Base-by-base conservation (phyloP, 2,329 filamentous ascomycete genomes). In the Drechslera avenae region DNA sequence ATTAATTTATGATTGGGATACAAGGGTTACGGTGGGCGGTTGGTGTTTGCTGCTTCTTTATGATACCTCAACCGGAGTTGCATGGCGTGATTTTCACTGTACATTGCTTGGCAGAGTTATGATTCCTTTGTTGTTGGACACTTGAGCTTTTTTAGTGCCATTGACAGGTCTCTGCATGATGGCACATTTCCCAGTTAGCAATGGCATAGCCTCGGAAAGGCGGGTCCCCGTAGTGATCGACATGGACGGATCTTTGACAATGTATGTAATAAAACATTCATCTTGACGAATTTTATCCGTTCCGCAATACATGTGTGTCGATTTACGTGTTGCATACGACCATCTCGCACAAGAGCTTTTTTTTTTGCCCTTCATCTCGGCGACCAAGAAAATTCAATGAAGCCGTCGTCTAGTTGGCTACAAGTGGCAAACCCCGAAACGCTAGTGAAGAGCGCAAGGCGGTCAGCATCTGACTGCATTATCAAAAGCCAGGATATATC, bases 41-140 rank as follows among this genome's bases (percentile, higher is more conserved):
- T 28, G 41, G 41, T 56, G 46, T 54, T 46, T 34, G 39, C 41
- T 52, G 37, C 52, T 48, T 51, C 35, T 56, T 56, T 56, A 58
- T 56, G 56, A 69, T 66, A 62, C 53, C 54, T 60, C 32, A 39
- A 45, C 42, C 37, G 36, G 48, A 54, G 43, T 47, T 50, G 52
- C 36, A 50, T 42, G 34, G 45, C 23, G 46, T 46, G 43, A 14
- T 50, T 55, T 54, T 46, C 57, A 45, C 33, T 64, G 62, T 64
- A 64, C 30, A 64, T 66, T 23, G 31, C 45, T 64, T 53, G 46
- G 53, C 60, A 54, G 57, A 64, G 52, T 59, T 42, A 57, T 50
- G 58, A 51, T 50, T 50, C 49, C 54, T 61, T 61, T 52, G 23
- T 49, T 55, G 41, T n/a, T 35, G 48, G 44, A 54, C 39, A 19